A percentile compares a stretch with the other conserved stretches of the same genome.
Evolutionary conservation across 1,139 yeast species (phyloP).

Genomic region (Magnusiomyces sp.): DNA sequence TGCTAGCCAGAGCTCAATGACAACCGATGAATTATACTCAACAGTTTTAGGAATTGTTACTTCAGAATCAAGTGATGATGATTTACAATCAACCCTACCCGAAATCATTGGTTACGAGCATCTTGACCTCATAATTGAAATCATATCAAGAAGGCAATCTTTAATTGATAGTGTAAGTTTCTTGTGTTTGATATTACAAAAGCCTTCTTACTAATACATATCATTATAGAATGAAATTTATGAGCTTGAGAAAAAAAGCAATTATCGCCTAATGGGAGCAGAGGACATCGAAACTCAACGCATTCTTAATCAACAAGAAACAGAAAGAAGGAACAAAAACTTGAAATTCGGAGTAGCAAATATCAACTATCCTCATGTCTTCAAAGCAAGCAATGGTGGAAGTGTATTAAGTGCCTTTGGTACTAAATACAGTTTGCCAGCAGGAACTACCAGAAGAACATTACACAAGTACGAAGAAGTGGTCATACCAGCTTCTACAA

Average conservation of each 20-base stretch:
- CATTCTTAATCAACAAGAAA: slow-evolving; percentile 40
- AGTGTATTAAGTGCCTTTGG: slow-evolving; percentile 70
- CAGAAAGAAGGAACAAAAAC: slow-evolving; percentile 38
- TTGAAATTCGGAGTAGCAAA: slow-evolving; percentile 41
- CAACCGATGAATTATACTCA: slow-evolving; percentile 11
- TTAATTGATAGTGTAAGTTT: slow-evolving; percentile 11
- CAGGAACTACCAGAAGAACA: slow-evolving; percentile 62
- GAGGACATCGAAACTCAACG: slow-evolving; percentile 53
- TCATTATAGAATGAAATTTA: slow-evolving; percentile 8
- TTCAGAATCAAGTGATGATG: slow-evolving; percentile 44
- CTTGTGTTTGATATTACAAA: neutral
- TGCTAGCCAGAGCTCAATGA: slow-evolving; percentile 3
- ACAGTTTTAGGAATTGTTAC: slow-evolving; percentile 26
- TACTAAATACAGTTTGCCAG: slow-evolving; percentile 68
- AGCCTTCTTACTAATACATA: neutral
- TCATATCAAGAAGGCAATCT: slow-evolving; percentile 32
- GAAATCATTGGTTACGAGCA: slow-evolving; percentile 83
- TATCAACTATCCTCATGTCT: slow-evolving; percentile 80
- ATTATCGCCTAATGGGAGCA: slow-evolving; percentile 38
- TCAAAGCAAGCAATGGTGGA: slow-evolving; percentile 54
- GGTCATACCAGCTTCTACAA: slow-evolving; percentile 65
- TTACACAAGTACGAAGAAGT: slow-evolving; percentile 69
- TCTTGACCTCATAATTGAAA: slow-evolving; percentile 62
- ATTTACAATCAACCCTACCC: slow-evolving; percentile 56
- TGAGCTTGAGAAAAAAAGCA: slow-evolving; percentile 10